Conservation (phyloP, 495 filamentous ascomycete species). For the Amphirosellinia nigrospora region DNA sequence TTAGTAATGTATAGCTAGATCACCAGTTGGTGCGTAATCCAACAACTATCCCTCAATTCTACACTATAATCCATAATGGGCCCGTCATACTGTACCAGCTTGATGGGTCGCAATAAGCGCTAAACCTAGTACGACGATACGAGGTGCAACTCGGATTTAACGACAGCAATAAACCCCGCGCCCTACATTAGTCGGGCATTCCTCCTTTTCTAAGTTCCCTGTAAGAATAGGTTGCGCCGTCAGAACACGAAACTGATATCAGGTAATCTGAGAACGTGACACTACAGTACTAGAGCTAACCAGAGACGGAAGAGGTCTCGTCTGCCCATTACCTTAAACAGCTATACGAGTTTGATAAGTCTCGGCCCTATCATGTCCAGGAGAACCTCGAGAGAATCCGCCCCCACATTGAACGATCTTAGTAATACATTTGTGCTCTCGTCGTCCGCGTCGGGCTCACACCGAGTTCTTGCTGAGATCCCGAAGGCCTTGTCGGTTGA, state of each 20-base stretch:
- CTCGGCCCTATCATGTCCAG: not conserved
- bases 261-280: not conserved
- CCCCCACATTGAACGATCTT: slow-evolving; percentile 23
- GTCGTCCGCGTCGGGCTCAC: slow-evolving; percentile 5
- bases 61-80: not conserved
- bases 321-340: not conserved
- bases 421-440: slow-evolving; percentile 33
- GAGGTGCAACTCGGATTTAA: slow-evolving; percentile 19
- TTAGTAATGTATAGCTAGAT: no score
- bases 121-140: slow-evolving; percentile 25
- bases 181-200: not conserved
- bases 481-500: slow-evolving; percentile 24
- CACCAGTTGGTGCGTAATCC: no score
- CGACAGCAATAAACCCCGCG: not conserved
- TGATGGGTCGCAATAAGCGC: not conserved
- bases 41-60: no score
- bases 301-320: not conserved
- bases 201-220: not conserved
- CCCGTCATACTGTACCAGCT: not conserved
- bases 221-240: not conserved
- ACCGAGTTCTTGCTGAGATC: slow-evolving; percentile 25
- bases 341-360: not conserved
- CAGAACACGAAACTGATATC: not conserved
- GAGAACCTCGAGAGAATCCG: not conserved
- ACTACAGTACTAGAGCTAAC: not conserved